Conservation (phyloP, 257 asterid species). For the Solanum microdontum region DNA sequence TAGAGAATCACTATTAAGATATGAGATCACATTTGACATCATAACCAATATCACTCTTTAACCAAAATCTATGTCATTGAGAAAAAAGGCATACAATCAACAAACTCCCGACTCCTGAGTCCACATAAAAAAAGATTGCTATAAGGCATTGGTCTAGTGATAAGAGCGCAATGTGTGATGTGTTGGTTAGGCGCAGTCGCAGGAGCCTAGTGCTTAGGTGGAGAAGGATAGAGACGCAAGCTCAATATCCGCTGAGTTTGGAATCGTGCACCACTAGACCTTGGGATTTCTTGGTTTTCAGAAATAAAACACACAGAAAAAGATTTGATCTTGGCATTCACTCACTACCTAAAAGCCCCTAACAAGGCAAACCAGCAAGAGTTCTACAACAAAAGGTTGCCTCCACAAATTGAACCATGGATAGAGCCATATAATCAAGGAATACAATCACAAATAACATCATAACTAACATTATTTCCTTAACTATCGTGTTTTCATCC, state of each 20-base stretch:
- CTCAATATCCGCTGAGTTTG: not conserved
- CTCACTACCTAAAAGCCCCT: not conserved
- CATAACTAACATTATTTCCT: not conserved
- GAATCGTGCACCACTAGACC: not conserved
- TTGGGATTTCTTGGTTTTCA: not conserved
- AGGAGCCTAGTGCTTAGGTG: not conserved
- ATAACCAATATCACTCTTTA: not conserved
- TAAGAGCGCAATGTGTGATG: not conserved
- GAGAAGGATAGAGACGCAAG: not conserved
- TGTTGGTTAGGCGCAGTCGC: not conserved
- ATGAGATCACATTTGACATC: not conserved
- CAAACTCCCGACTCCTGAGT: not conserved
- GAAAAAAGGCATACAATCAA: not conserved
- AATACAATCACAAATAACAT: not conserved
- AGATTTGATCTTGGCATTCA: not conserved
- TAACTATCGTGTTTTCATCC: not conserved
- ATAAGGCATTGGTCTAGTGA: not conserved
- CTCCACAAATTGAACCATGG: not conserved
- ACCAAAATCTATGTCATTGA: not conserved
- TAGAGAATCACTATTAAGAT: not conserved
- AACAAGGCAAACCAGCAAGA: not conserved
- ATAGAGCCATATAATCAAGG: not conserved
- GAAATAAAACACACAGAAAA: not conserved
- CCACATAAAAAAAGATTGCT: not conserved
- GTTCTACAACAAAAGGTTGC: not conserved